Evolutionary conservation across 306 rosid genomes (phyloP).

Genomic region (Lathyrus tuberosus): DNA sequence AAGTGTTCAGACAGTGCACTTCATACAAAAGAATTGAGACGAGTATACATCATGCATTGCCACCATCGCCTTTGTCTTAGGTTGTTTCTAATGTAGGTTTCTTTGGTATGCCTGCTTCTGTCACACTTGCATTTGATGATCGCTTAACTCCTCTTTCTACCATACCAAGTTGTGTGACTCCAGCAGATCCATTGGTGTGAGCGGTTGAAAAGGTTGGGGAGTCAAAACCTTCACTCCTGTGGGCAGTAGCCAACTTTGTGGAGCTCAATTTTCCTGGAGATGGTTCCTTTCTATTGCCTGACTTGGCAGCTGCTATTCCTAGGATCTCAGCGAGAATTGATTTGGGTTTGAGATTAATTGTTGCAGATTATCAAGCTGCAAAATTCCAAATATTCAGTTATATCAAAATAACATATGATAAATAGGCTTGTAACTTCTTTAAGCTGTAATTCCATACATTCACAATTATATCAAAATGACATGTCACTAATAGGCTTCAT

Average conservation of each 20-base stretch:
- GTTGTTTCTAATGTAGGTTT: slow-evolving; percentile 66
- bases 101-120: slow-evolving; percentile 58
- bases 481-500: no score
- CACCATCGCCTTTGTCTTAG: slow-evolving; percentile 63
- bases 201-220: no score
- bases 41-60: slow-evolving; percentile 45
- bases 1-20: slow-evolving; percentile 30
- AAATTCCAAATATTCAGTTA: no score
- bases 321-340: slow-evolving; percentile 76
- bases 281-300: slow-evolving; percentile 69
- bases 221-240: no score
- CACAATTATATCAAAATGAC: no score
- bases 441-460: no score
- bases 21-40: slow-evolving; percentile 25
- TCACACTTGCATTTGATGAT: slow-evolving; percentile 47
- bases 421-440: no score
- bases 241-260: no score
- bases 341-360: no score
- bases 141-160: slow-evolving; percentile 98
- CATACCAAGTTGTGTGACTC: slow-evolving; percentile 92
- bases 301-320: slow-evolving; percentile 82
- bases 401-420: no score
- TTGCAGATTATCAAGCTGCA: no score
- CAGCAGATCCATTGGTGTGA: no score
- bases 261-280: slow-evolving; percentile 81